phyloP scores from a whole-genome alignment of 805 yeast species.

The Ogataea corticis region DNA sequence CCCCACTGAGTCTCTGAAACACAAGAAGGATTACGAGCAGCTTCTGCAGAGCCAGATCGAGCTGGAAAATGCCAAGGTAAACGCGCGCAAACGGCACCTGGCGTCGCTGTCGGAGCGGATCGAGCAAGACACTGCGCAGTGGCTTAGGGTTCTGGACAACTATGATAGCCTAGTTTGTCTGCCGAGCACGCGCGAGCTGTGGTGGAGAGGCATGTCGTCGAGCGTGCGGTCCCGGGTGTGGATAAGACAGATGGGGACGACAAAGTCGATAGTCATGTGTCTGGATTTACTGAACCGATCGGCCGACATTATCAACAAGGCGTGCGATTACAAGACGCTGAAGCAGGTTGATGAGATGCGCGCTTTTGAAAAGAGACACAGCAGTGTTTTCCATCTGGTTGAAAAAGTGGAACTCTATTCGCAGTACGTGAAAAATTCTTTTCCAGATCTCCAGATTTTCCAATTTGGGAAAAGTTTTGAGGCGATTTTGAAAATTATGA shows the following conservation, averaged over 20 bases:
- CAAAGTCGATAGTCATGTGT: constrained; percentile 14
- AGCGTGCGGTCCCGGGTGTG: constrained; percentile 49
- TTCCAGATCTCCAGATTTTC: constrained; percentile 31
- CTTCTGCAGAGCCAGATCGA: constrained; percentile 43
- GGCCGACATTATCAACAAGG: constrained; percentile 24
- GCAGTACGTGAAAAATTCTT: constrained; percentile 24
- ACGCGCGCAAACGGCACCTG: constrained; percentile 33
- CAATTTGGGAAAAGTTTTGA: constrained; percentile 34
- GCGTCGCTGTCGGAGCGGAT: constrained; percentile 36
- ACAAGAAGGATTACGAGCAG: constrained; percentile 51
- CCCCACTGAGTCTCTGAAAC: constrained; percentile 51
- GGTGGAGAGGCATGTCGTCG: constrained; percentile 62
- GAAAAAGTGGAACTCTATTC: constrained; percentile 26
- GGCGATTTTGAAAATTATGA: constrained; percentile 26
- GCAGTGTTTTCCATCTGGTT: constrained; percentile 13
- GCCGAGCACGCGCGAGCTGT: constrained; percentile 48
- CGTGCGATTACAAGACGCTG: constrained; percentile 32
- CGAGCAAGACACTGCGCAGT: constrained; percentile 39
- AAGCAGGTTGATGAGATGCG: background rate
- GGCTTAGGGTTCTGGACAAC: constrained; percentile 45
- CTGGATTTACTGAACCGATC: constrained; percentile 20
- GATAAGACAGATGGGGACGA: constrained; percentile 43
- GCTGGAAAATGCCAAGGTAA: constrained; percentile 38
- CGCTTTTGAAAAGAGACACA: constrained; percentile 17
- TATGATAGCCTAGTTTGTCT: constrained; percentile 36